These are phyloP conservation scores for Pythium phragmiticola DNA, from an alignment of 352 stramenopile genomes.

Conservation along the genomic window DNA sequence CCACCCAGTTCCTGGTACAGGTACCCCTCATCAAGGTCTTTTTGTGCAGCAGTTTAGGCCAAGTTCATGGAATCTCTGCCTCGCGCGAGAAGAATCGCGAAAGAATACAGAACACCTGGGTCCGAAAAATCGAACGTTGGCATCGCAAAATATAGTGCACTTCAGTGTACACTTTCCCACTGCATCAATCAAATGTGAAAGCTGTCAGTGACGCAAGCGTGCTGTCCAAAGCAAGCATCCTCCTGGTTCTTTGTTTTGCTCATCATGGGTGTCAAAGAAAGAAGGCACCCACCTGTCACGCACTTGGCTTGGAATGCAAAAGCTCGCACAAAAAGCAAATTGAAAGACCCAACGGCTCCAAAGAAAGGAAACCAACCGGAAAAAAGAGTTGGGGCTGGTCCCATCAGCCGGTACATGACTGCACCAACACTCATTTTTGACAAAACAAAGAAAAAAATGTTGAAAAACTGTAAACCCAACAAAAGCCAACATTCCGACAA, in stretches of 20 bases:
- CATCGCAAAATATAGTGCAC: too few relatives aligned
- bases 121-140: constrained; percentile 11
- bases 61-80: not conserved
- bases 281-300: not conserved
- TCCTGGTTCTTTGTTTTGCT: not conserved
- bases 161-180: too few relatives aligned
- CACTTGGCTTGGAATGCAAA: not conserved
- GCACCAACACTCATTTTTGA: not conserved
- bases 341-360: constrained; percentile 15
- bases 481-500: constrained; percentile 5
- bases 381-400: not conserved
- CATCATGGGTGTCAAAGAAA: too few relatives aligned
- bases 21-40: too few relatives aligned
- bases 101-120: not conserved
- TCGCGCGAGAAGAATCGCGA: not conserved
- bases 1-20: too few relatives aligned
- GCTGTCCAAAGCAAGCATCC: constrained; percentile 2
- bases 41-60: too few relatives aligned
- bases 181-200: not conserved
- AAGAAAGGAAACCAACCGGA: constrained; percentile 22
- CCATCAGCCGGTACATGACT: not conserved
- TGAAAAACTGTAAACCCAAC: not conserved
- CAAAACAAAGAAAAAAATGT: constrained; percentile 1
- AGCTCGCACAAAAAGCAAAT: not conserved
- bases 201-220: constrained; percentile 1